A percentile compares a stretch with the other conserved stretches of the same genome.
Conservation (phyloP, 1,284 basidiomycete genomes). For the Apiotrichum mycotoxinovorans region DNA sequence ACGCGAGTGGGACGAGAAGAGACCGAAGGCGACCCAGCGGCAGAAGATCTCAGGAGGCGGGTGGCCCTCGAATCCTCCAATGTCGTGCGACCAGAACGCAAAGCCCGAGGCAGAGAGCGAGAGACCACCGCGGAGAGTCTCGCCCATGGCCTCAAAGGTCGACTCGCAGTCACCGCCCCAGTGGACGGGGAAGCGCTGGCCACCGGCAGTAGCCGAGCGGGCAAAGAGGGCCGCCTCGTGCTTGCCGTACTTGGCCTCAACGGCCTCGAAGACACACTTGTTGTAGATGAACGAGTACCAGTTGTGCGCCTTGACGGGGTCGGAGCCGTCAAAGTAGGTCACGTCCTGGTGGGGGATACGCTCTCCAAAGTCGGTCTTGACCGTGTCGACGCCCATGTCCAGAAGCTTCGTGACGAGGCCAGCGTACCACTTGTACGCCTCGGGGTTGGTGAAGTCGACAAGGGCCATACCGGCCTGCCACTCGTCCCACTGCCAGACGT, state of each 20-base stretch:
- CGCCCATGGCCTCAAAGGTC: slow-evolving; percentile 72
- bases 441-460: slow-evolving; percentile 67
- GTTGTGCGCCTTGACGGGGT: slow-evolving; percentile 53
- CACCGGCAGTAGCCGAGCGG: slow-evolving; percentile 62
- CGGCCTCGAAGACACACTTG: slow-evolving; percentile 62
- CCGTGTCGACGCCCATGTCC: slow-evolving; percentile 63
- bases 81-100: slow-evolving; percentile 68
- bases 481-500: slow-evolving; percentile 62
- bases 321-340: slow-evolving; percentile 64
- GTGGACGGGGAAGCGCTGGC: slow-evolving; percentile 58
- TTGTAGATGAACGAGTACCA: slow-evolving; percentile 65
- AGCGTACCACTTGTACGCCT: slow-evolving; percentile 64
- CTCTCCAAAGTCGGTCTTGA: slow-evolving; percentile 67
- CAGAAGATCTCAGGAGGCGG: slow-evolving; percentile 58
- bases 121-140: slow-evolving; percentile 64
- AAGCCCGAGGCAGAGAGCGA: slow-evolving; percentile 67
- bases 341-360: slow-evolving; percentile 61
- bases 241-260: slow-evolving; percentile 60
- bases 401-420: slow-evolving; percentile 60
- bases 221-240: slow-evolving; percentile 68
- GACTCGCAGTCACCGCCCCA: slow-evolving; percentile 77
- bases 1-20: slow-evolving; percentile 55
- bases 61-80: slow-evolving; percentile 64
- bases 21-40: slow-evolving; percentile 66
- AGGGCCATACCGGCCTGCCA: slow-evolving; percentile 53